Conservation (phyloP, 257 asterid genomes). For the Solanum paucissectum region DNA sequence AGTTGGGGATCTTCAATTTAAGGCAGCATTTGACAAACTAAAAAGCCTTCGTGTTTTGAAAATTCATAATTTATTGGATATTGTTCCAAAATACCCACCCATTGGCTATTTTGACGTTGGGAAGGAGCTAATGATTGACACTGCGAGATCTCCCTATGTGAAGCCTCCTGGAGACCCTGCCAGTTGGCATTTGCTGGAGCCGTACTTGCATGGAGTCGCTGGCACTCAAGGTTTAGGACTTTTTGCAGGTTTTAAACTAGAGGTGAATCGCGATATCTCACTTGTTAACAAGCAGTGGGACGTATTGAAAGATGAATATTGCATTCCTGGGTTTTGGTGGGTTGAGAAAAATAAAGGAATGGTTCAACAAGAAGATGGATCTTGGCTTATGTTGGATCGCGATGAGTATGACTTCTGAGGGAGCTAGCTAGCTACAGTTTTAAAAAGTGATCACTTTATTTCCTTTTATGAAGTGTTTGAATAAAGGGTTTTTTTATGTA, state of each 20-base stretch:
- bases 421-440: not conserved
- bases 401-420: slow-evolving; percentile 4
- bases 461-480: not conserved
- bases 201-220: slow-evolving; percentile 47
- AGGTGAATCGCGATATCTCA: not conserved
- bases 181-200: slow-evolving; percentile 56
- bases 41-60: slow-evolving; percentile 25
- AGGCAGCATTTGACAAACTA: slow-evolving; percentile 1
- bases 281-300: slow-evolving; percentile 9
- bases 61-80: slow-evolving; percentile 13
- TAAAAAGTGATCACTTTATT: not conserved
- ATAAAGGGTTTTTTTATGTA: not conserved
- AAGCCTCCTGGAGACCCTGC: slow-evolving; percentile 33
- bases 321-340: slow-evolving; percentile 59
- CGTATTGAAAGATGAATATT: slow-evolving; percentile 34
- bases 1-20: slow-evolving; percentile 9
- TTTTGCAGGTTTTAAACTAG: not conserved
- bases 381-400: slow-evolving; percentile 60
- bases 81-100: not conserved
- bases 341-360: slow-evolving; percentile 49
- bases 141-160: slow-evolving; percentile 12
- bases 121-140: slow-evolving; percentile 24
- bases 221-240: not conserved
- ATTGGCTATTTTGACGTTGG: slow-evolving; percentile 48
- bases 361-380: slow-evolving; percentile 21